Percentiles rank a stretch among this genome's conserved stretches.
Evolutionary conservation across 108 stramenopile genomes (phyloP).

Genomic region (Licmophora abbreviata): DNA sequence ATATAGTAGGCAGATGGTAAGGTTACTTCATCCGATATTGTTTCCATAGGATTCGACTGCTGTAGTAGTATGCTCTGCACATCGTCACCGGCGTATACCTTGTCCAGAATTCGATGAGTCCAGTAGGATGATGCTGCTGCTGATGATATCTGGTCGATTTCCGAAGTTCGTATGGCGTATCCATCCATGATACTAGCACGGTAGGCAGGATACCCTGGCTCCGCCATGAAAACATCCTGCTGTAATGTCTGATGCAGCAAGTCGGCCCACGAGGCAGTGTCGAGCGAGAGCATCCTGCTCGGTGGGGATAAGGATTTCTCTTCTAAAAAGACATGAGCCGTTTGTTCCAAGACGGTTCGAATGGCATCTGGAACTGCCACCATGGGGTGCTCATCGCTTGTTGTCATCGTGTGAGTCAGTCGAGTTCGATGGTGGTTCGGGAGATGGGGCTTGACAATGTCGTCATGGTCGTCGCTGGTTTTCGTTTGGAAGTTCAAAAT

Average conservation of each 20-base stretch:
- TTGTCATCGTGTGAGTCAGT: no score
- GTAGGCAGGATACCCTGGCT: conserved; percentile 73
- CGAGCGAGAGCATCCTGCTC: neutral
- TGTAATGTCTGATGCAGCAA: conserved; percentile 42
- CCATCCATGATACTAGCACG: conserved; percentile 85
- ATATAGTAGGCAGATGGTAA: conserved; percentile 57
- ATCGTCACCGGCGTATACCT: conserved; percentile 57
- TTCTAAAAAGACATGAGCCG: conserved; percentile 26
- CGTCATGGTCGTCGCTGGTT: no score
- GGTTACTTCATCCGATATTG: neutral
- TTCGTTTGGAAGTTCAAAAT: no score
- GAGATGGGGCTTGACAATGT: no score
- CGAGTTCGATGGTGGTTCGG: no score
- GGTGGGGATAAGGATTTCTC: neutral
- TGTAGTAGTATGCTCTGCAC: no score
- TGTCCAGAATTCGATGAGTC: conserved; percentile 44
- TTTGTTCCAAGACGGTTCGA: conserved; percentile 55
- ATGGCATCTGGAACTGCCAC: conserved; percentile 71
- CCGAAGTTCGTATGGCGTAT: conserved; percentile 45
- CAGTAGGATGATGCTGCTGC: conserved; percentile 3
- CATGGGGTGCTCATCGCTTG: conserved; percentile 75
- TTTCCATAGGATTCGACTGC: no score
- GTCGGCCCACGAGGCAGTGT: neutral
- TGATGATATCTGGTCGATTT: conserved; percentile 4
- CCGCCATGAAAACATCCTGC: conserved; percentile 32